Conservation (phyloP, 2,329 filamentous ascomycete genomes). For the Coniochaeta sp. region DNA sequence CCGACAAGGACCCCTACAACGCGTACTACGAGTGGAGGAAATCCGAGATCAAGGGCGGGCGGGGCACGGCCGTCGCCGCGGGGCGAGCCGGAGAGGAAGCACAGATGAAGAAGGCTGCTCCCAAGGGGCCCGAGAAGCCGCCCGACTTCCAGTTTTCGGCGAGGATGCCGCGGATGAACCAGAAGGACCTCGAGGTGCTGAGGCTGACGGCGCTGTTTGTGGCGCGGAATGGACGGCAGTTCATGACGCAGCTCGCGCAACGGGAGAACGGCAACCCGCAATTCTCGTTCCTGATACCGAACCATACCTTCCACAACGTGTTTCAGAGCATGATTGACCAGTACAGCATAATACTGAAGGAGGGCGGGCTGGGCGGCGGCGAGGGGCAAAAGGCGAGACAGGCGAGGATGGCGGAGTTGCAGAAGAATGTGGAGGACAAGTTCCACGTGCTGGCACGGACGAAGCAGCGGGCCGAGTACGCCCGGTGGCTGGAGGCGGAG, state of each 20-base stretch:
- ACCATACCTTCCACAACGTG: conserved; percentile 94
- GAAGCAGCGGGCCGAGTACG: conserved; percentile 80
- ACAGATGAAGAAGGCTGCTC: conserved; percentile 51
- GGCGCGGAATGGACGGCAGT: conserved; percentile 85
- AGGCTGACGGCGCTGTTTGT: conserved; percentile 82
- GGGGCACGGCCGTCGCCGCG: conserved; percentile 71
- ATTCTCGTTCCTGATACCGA: conserved; percentile 91
- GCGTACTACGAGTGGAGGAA: conserved; percentile 89
- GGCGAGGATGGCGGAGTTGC: conserved; percentile 64
- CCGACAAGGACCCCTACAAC: conserved; percentile 73
- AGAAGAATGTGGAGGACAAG: conserved; percentile 70
- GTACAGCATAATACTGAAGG: conserved; percentile 72
- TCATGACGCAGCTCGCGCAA: conserved; percentile 84
- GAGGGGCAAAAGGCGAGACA: conserved; percentile 62
- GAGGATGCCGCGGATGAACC: conserved; percentile 94
- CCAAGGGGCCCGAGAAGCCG: conserved; percentile 77
- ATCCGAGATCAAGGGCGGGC: conserved; percentile 74
- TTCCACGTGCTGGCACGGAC: conserved; percentile 74
- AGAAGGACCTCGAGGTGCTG: conserved; percentile 75
- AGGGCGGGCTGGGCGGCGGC: conserved; percentile 60
- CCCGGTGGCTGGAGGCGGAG: conserved; percentile 76
- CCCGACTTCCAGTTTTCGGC: conserved; percentile 89
- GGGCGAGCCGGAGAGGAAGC: conserved; percentile 62
- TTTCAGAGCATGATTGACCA: conserved; percentile 91
- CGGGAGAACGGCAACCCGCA: conserved; percentile 86